Base-by-base conservation (phyloP, 352 stramenopile species). In the Bremia lactucae region DNA sequence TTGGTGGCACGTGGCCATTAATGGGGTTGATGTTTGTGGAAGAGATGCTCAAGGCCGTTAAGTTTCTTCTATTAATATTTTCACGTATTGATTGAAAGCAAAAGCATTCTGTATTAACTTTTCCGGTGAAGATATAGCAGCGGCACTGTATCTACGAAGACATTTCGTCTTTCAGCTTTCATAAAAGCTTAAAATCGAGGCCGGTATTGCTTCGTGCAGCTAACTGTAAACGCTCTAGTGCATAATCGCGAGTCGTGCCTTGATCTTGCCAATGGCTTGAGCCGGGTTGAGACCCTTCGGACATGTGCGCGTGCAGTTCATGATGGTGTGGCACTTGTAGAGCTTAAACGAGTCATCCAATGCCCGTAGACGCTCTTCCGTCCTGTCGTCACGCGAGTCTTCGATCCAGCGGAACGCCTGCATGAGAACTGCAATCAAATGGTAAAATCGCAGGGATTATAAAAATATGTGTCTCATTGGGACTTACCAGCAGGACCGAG, bases 301-400 rank as follows among this genome's bases (percentile, higher is more conserved):
- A 72, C 95, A 99, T 31, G 95, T 96, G 61, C 96, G 96, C 48
- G 90, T 97, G 81, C 96, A 99, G 83, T 98, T 99, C 95, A 99
- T 98, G 66, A 98, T 99, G 33, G 95, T 98, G 76, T 98, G 95
- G 81, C 94, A 98, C 49, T 95, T 86, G 72, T 98, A 98, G 24
- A 98, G 68, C 70, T 98, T 98, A 71, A 98, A 98, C 42, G 94
- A 83, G 72, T 99, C 96, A 65, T 99, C 95, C 16, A 99, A 66
- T 25, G 83, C 67, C 42, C 83, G 75, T 16, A 98, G 68, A 55
- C 96, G 86, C 72, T 98, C 92, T 38, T 89, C 70, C 14, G 92
- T 98, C 55, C 78, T 88, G 31, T 95, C 90, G 71, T 99, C 95
- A 46, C 96, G 87, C 42, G 83, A 97, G 74, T 99, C 96, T 51